phyloP scores from a whole-genome alignment of 1,284 basidiomycete species.

The Porogramme epimiltina region DNA sequence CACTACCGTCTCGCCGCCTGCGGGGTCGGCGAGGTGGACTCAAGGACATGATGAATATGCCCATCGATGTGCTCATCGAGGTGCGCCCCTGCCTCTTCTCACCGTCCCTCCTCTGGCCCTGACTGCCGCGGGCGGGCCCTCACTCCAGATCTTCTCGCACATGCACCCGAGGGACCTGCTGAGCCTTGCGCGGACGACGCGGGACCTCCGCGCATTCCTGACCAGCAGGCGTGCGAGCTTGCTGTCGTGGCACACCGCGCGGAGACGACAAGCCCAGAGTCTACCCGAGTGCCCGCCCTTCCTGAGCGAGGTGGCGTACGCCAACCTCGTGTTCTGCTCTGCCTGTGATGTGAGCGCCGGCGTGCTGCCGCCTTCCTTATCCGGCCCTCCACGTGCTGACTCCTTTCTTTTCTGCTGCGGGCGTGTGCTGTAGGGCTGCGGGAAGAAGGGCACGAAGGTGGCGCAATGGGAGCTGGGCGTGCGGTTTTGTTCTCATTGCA shows the following conservation, averaged over 20 bases:
- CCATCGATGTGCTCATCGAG: slow-evolving; percentile 25
- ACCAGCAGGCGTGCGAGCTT: slow-evolving; percentile 13
- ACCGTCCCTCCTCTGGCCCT: background rate
- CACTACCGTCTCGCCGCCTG: background rate
- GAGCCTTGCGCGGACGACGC: slow-evolving; percentile 19
- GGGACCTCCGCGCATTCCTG: slow-evolving; percentile 18
- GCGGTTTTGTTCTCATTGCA: slow-evolving; percentile 5
- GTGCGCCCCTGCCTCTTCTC: slow-evolving; percentile 2
- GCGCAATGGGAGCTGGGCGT: slow-evolving; percentile 1
- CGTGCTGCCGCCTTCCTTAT: background rate
- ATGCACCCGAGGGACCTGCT: slow-evolving; percentile 22
- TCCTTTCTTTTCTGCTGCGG: too few species aligned
- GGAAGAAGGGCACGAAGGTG: background rate
- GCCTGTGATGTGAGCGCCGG: slow-evolving; percentile 6
- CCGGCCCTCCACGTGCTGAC: background rate
- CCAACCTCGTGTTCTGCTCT: slow-evolving; percentile 28
- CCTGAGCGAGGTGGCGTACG: slow-evolving; percentile 27
- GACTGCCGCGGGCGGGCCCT: background rate
- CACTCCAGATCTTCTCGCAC: slow-evolving; percentile 17
- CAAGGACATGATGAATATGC: slow-evolving; percentile 21
- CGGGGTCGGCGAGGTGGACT: slow-evolving; percentile 3
- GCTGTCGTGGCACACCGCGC: slow-evolving; percentile 16
- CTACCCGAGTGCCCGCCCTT: slow-evolving; percentile 22
- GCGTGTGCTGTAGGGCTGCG: slow-evolving; percentile 8
- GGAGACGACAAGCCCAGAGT: slow-evolving; percentile 8